Evolutionary conservation across 805 yeast genomes (phyloP), one percentile per base, ranked within the genome.

Genomic region (Saturnispora kantuleensis): DNA sequence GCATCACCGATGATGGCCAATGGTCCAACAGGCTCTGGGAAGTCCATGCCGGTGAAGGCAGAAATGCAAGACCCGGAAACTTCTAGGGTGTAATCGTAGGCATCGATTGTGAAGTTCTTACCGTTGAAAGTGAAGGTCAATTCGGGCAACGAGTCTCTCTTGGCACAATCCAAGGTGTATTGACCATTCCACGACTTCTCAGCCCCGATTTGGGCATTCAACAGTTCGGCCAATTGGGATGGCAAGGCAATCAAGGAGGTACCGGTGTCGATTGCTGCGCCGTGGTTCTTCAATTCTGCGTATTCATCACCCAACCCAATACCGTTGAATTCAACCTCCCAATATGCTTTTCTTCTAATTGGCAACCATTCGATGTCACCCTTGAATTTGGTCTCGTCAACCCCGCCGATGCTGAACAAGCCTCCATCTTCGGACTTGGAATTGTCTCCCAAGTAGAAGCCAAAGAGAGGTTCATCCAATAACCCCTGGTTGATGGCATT

Each of bases 231-330:
- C 60, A 93, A 72, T 42, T 93, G 90, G 26, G 95, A 81, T 55
- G 98, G 98, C 61, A 93, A 74, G 40, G 96, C 88, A 65, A 93
- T 84, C 65, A 93, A 76, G 32, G 97, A 90, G 52, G 98, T 93
- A 68, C 98, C 98, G 47, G 98, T 93, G 67, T 93, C 98, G 62
- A 93, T 88, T 50, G 96, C 96, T 58, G 97, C 98, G 64, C 98
- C 98, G 50, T 88, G 81, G 59, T 70, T 70, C 54, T 74, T 76
- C 59, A 93, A 77, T 56, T 73, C 77, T 41, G 97, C 96, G 59
- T 76, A 84, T 69, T 93, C 95, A 54, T 84, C 84, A 58, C 98
- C 98, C 51, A 93, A 74, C 37, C 89, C 85, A 63, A 93, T 73
- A 56, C 95, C 89, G 56, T 87, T 87, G 55, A 93, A 83, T 56